Base-by-base conservation (phyloP, 1,139 yeast species). In the Ashbya aceris region DNA sequence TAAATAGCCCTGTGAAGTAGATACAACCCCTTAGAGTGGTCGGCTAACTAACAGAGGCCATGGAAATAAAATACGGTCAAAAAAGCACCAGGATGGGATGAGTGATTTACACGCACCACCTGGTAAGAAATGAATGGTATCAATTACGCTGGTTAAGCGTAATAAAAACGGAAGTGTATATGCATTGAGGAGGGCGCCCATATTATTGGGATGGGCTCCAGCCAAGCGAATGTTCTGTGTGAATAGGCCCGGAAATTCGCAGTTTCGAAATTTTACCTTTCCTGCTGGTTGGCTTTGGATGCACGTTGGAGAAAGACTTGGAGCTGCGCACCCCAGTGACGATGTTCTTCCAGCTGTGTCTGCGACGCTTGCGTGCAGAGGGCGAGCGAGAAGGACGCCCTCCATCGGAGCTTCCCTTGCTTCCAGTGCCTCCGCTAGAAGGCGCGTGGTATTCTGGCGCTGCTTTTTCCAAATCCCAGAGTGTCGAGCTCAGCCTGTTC, bases 211-310 rank as follows among this genome's bases (percentile, higher is more conserved):
- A 17, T 11, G 13, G 11, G 31, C 31, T 12, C 76, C 76, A 71
- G 32, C 76, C 76, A 36, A 71, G 56, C 7, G 76, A 70, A 49
- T 69, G 71, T 49, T 69, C 69, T 11, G 70, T 60, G 30, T 71
- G 71, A 40, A 70, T 70, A 23, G 77, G 77, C 40, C 66, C 66
- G 2, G 74, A 69, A 34, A 71, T 71, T 33, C 60, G 61, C 5
- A 13, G n/a, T 13, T 32, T 32, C 17, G n/a, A 12, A 32, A 32
- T 13, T 32, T 13, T 17, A 32, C 5, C 14, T 13, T 11, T 32
- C 35, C 14, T 4, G 11, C 13, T 29, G 31, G 5, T 29, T 29
- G 3, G 23, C 23, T 17, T 17, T 17, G 3, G 23, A 17, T 17
- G 23, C 23, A 17, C 6, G 3, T 17, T 17, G 23, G 23, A 17